A percentile compares a stretch with the other conserved stretches of the same genome.
phyloP scores from a whole-genome alignment of 78 protist species.

The slime mould (Dictyostelium discoideum) region DNA sequence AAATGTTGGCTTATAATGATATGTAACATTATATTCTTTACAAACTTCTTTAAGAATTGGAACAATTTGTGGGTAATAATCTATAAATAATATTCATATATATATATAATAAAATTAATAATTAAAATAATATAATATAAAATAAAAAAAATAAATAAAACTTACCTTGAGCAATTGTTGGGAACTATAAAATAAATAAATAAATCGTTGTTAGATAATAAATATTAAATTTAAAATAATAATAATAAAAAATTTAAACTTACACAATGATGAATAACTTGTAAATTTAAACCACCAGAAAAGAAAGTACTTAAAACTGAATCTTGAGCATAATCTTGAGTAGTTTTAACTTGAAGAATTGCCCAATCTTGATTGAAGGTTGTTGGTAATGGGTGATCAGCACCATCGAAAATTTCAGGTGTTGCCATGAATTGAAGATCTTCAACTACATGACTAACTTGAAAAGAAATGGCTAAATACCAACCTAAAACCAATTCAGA shows the following conservation, averaged over 20 bases:
- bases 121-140: background rate
- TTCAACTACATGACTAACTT: conserved; percentile 57
- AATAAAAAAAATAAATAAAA: background rate
- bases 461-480: conserved; percentile 63
- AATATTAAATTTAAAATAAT: too few species aligned
- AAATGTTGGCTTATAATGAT: conserved; percentile 14
- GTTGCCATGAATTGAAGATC: conserved; percentile 42
- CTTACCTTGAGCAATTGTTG: conserved; percentile 28
- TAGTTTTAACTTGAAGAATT: conserved; percentile 41
- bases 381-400: background rate
- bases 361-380: conserved; percentile 72
- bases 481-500: conserved; percentile 33
- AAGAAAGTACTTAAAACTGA: conserved; percentile 24
- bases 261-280: conserved; percentile 71
- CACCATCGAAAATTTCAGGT: conserved; percentile 10
- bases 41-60: conserved; percentile 68
- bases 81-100: background rate
- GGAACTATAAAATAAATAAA: background rate
- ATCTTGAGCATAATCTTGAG: conserved; percentile 65
- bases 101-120: background rate
- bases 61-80: conserved; percentile 43
- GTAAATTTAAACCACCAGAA: conserved; percentile 58
- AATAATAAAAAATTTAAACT: background rate
- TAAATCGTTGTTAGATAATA: too few species aligned
- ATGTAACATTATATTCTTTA: conserved; percentile 33